Evolutionary conservation across 208 protist species (phyloP), one percentile per base, ranked within the genome.

Genomic region (Porcisia hertigi): DNA sequence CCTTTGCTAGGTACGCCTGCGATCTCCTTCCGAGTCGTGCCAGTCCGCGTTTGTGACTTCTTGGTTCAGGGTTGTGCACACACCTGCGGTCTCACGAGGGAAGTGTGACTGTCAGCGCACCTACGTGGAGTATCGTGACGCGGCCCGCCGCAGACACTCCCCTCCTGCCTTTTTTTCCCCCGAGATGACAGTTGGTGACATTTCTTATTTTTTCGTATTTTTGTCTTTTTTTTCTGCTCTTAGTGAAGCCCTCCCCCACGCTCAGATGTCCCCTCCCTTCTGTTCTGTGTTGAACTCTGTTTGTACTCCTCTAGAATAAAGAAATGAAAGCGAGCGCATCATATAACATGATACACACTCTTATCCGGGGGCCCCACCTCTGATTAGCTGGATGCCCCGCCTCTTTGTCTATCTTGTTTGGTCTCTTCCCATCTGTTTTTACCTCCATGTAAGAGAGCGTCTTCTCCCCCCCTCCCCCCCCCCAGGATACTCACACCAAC

Each of bases 1-100:
- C 80, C 1, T 90, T 96, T 73, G 89, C 92, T 7, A 74, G 75
- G 49, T 88, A 86, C 65, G 83, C 86, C 0, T 86, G 93, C 41
- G 52, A 73, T 12, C 45, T 85, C 12, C 73, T 95, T 30, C 53
- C 75, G 23, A 75, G 69, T 49, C 59, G 23, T 20, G 20, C 23
- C 11, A 16, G 8, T 23, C 39, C 41, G 65, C 25, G 2, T 25
- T 54, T 20, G 6, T 55, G 65, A 53, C 53, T 58, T 71, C 8
- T 25, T 20, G 36, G 23, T 30, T 23, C 14, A n/a, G 18, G 63
- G 16, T 2, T 7, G 9, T 47, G 41, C 39, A 5, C 41, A 1
- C 45, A 41, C 0, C 16, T 36, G 59, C 18, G 54, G 36, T 23
- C n/a, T 36, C 45, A 25, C 5, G 2, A 30, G 12, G 62, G 39